These are phyloP conservation scores for Dothideomycetidae sp. DNA, from an alignment of 2,329 filamentous ascomycete genomes.

Conservation along the genomic window DNA sequence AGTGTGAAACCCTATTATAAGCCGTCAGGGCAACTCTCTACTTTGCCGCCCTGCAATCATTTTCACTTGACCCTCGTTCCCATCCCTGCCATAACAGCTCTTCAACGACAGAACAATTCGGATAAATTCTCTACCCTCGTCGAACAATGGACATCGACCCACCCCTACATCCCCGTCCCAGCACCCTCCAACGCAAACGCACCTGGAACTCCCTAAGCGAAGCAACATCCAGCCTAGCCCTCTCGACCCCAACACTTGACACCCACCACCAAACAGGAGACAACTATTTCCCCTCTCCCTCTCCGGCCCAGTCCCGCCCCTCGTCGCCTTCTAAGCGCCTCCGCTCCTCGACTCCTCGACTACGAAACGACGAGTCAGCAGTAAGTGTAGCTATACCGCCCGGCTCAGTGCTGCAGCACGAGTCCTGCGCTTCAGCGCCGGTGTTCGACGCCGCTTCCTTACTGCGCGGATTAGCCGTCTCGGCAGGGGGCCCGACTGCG, in stretches of 20 bases:
- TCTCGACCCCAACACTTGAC: constrained; percentile 3
- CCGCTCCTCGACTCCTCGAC: constrained; percentile 1
- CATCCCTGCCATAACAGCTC: too few species aligned
- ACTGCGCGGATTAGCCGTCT: not conserved
- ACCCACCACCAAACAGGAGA: not conserved
- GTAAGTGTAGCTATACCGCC: not conserved
- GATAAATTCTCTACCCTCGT: not conserved
- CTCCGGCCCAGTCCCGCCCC: not conserved
- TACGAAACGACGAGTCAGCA: not conserved
- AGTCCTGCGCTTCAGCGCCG: not conserved
- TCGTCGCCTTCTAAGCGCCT: constrained; percentile 2
- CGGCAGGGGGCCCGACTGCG: not conserved
- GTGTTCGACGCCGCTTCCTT: constrained; percentile 2
- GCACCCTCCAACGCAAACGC: constrained; percentile 7
- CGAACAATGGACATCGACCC: constrained; percentile 6
- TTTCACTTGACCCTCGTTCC: too few species aligned
- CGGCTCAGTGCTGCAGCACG: not conserved
- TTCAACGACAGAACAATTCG: too few species aligned
- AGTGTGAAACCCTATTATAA: too few species aligned
- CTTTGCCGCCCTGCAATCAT: too few species aligned
- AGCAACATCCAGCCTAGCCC: constrained; percentile 2
- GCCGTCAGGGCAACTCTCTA: too few species aligned
- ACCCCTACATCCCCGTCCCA: constrained; percentile 6
- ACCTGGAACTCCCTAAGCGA: constrained; percentile 5
- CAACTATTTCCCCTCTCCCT: constrained; percentile 4